Conservation (phyloP, 306 rosid species). For the Casuarina cunninghamiana region DNA sequence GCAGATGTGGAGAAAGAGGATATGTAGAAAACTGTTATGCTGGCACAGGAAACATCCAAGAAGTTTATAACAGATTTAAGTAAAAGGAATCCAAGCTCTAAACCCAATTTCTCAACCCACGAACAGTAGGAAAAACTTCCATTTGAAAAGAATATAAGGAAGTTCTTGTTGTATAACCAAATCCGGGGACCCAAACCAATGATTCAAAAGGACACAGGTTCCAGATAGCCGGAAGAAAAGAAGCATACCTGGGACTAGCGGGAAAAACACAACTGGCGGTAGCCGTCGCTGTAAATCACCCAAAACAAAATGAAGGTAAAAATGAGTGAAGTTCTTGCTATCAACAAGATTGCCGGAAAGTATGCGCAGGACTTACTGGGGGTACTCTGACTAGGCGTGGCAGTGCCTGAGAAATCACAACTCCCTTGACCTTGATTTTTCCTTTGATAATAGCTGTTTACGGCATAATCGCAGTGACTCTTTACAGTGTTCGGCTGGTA, state of each 20-base stretch:
- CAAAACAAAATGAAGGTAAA: background rate
- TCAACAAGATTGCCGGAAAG: background rate
- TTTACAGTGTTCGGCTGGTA: constrained; percentile 79
- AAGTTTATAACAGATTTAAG: background rate
- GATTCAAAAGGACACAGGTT: constrained; percentile 1
- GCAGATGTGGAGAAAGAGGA: too few species aligned
- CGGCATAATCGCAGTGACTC: constrained; percentile 89
- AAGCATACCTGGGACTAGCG: constrained; percentile 67
- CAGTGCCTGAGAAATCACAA: constrained; percentile 82
- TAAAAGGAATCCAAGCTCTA: background rate
- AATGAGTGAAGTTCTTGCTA: constrained; percentile 23
- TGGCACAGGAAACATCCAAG: background rate
- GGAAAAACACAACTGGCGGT: constrained; percentile 68
- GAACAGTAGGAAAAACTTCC: background rate
- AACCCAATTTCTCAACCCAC: constrained; percentile 19
- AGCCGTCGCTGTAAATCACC: constrained; percentile 56
- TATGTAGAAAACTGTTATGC: too few species aligned
- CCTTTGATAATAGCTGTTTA: constrained; percentile 83
- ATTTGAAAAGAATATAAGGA: background rate
- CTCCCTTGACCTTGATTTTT: constrained; percentile 62
- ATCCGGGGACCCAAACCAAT: background rate
- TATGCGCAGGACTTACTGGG: constrained; percentile 48
- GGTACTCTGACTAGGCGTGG: constrained; percentile 42
- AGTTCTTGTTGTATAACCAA: background rate
- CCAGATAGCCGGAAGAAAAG: background rate